A percentile compares a stretch with the other conserved stretches of the same genome.
Conservation (phyloP, 2,329 filamentous ascomycete species). For the Diplodia intermedia region DNA sequence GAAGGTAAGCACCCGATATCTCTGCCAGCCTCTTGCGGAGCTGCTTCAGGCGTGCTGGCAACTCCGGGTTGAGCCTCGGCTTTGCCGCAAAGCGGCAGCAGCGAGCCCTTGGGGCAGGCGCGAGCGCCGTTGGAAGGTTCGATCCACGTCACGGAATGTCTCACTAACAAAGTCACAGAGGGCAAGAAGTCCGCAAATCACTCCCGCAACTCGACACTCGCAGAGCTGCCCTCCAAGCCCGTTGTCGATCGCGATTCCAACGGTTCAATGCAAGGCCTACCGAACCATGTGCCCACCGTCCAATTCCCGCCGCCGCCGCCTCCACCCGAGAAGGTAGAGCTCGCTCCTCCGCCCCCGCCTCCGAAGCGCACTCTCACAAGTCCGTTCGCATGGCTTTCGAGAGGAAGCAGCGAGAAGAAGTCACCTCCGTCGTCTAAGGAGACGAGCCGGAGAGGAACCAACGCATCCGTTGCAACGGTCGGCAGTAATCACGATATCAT, state of each 20-base stretch:
- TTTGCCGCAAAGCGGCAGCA: conserved; percentile 17
- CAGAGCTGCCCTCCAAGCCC: conserved; percentile 24
- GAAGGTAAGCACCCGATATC: conserved; percentile 55
- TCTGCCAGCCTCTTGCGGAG: not conserved
- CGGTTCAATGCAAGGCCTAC: conserved; percentile 67
- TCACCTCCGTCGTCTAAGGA: conserved; percentile 62
- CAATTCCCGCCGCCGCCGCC: conserved; percentile 51
- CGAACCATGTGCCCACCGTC: conserved; percentile 73
- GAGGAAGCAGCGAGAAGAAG: conserved; percentile 66
- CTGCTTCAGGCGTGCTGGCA: not conserved
- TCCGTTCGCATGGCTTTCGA: conserved; percentile 84
- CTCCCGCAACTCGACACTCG: conserved; percentile 29
- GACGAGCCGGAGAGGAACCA: conserved; percentile 71
- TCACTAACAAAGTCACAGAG: conserved; percentile 29
- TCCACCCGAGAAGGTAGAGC: conserved; percentile 39
- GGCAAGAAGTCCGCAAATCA: conserved; percentile 31
- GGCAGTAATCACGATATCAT: conserved; percentile 78
- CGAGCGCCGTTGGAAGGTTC: conserved; percentile 10
- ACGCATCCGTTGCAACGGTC: conserved; percentile 78
- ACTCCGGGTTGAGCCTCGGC: not conserved
- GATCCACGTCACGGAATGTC: conserved; percentile 22
- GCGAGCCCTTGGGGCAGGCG: conserved; percentile 14
- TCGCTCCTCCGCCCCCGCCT: conserved; percentile 48
- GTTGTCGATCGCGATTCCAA: conserved; percentile 25
- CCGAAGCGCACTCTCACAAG: conserved; percentile 77